phyloP scores from a whole-genome alignment of 2,329 filamentous ascomycete genomes.

The Paraphaeosphaeria minitans region DNA sequence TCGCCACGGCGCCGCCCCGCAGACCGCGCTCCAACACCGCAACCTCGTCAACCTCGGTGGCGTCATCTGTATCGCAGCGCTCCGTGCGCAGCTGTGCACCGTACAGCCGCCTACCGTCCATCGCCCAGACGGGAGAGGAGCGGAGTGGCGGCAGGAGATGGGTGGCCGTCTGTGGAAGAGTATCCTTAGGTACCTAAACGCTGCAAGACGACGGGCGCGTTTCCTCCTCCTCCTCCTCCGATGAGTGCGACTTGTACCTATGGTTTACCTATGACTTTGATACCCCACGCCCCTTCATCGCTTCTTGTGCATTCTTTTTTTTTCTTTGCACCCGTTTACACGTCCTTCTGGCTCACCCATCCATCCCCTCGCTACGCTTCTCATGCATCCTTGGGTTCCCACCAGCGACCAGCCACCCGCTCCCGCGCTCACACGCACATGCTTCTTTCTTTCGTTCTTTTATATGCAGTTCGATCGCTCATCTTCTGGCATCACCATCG shows the following conservation, averaged over 20 bases:
- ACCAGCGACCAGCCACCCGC: no score
- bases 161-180: conserved; percentile 1
- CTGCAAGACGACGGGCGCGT: no score
- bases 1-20: neutral
- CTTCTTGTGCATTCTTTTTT: neutral
- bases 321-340: no score
- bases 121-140: neutral
- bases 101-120: neutral
- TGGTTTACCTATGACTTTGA: neutral
- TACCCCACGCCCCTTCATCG: neutral
- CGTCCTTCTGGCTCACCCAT: no score
- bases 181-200: conserved; percentile 2
- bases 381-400: neutral
- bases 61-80: conserved; percentile 4
- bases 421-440: neutral
- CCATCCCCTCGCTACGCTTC: neutral
- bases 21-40: conserved; percentile 3
- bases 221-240: no score
- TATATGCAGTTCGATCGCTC: neutral
- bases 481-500: neutral
- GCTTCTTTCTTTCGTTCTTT: neutral
- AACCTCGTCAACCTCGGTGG: conserved; percentile 1
- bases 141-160: neutral
- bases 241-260: neutral
- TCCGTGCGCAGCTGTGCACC: neutral